Evolutionary conservation across 345 rosid species (phyloP), one percentile per base, ranked within the genome.

Genomic region (Geranium rotundifolium): DNA sequence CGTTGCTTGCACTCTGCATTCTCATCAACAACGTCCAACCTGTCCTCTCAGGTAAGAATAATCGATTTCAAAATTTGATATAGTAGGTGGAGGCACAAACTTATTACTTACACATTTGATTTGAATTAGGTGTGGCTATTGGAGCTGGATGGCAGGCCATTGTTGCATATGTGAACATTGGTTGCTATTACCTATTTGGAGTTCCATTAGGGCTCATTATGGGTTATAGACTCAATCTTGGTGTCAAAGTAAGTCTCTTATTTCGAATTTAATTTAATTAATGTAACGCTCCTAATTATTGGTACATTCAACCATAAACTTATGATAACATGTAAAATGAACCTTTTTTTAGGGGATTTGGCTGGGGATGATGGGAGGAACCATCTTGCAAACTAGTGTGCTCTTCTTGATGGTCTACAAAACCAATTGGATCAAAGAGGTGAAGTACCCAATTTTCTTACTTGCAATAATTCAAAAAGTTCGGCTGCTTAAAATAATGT

Each of bases 21-120:
- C 65, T 83, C 76, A 83, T 84, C 63, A 75, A 87, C 74, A 86
- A 77, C 57, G 66, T 86, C 29, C 99, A 92, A 55, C 99, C 97
- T 1, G 96, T 92, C 37, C 91, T 92, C 64, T 92, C 99, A 0
- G 99, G 97, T 88, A 69, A 57, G 23, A 5, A 34, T 19, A 0
- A 0, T 2, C 29, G 4, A 0, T 14, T 29, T 3, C 27, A 23
- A 23, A 23, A 23, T 23, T 2, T 2, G 2, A 23, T 23, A 2
- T 23, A 23, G 3, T 29, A 9, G 14, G 17, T 23, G 1, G 27
- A 23, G 27, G 27, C 27, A 23, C 27, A 23, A 0, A 23, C 27
- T 23, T 23, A 23, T 23, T 23, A 23, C 2, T 23, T 23, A 23
- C 27, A 23, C 27, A 23, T 23, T 17, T 17, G 13, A 17, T 27